Evolutionary conservation across 805 yeast genomes (phyloP).

Genomic region (Candida cerambycidarum): DNA sequence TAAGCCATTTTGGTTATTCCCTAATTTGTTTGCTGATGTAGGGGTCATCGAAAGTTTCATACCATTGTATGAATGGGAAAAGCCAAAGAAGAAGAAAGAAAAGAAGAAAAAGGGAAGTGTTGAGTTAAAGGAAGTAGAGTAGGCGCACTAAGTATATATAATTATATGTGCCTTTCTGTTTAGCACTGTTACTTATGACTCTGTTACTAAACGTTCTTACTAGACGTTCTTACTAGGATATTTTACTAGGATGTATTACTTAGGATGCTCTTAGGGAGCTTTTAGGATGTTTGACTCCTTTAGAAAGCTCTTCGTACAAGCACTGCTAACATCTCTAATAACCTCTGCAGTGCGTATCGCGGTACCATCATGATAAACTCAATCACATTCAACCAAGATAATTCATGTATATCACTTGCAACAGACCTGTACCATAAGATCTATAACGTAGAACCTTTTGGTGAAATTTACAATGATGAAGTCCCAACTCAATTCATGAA

Average conservation of each 20-base stretch:
- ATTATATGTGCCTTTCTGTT: too few species aligned
- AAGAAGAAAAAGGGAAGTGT: constrained; percentile 23
- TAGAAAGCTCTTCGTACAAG: too few species aligned
- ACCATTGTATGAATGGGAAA: constrained; percentile 87
- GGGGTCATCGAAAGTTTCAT: constrained; percentile 89
- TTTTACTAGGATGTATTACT: too few species aligned
- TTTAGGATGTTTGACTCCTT: too few species aligned
- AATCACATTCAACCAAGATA: constrained; percentile 43
- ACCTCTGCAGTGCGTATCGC: too few species aligned
- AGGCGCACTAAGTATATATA: too few species aligned
- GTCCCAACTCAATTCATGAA: constrained; percentile 33
- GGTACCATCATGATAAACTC: constrained; percentile 31
- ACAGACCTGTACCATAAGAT: constrained; percentile 34
- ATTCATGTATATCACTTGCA: constrained; percentile 37
- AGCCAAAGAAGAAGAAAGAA: constrained; percentile 31
- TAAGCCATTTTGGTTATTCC: constrained; percentile 93
- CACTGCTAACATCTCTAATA: too few species aligned
- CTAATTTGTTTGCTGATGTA: constrained; percentile 92
- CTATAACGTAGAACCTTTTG: constrained; percentile 47
- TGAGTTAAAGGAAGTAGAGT: constrained; percentile 38
- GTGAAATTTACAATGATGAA: constrained; percentile 32
- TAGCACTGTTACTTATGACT: too few species aligned
- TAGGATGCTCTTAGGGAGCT: too few species aligned
- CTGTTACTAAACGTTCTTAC: too few species aligned
- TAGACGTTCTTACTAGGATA: too few species aligned